Evolutionary conservation across 495 filamentous ascomycete genomes (phyloP).

Genomic region (Hyphodiscus hymeniophilus): DNA sequence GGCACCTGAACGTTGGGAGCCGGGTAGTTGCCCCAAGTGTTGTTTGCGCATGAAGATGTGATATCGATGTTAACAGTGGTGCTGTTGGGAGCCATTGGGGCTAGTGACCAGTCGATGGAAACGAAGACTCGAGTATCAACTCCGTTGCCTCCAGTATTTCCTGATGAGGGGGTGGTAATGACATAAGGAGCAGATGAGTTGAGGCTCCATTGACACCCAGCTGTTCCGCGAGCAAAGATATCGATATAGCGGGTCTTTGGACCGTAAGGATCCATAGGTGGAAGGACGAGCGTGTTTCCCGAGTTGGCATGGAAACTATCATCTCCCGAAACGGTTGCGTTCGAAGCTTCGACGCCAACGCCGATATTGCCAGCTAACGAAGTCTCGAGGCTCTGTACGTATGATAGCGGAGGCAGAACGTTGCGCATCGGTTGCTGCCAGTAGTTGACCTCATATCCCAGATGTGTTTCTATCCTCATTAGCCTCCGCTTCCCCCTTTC

Average conservation of each 20-base stretch:
- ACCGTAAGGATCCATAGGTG: conserved; percentile 56
- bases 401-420: conserved; percentile 48
- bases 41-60: conserved; percentile 35
- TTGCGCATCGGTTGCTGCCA: conserved; percentile 71
- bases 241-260: conserved; percentile 54
- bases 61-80: conserved; percentile 46
- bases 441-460: conserved; percentile 40
- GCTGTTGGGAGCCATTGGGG: conserved; percentile 39
- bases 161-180: conserved; percentile 43
- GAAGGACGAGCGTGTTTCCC: conserved; percentile 45
- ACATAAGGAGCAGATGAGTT: conserved; percentile 46
- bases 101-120: conserved; percentile 52
- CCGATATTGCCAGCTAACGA: conserved; percentile 56
- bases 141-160: conserved; percentile 40
- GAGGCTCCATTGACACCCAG: conserved; percentile 48
- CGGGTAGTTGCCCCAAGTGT: conserved; percentile 39
- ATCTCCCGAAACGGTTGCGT: conserved; percentile 58
- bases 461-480: conserved; percentile 35
- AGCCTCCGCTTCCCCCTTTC: neutral
- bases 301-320: conserved; percentile 54
- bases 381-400: conserved; percentile 46
- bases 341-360: conserved; percentile 54
- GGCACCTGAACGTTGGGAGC: conserved; percentile 50
- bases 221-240: conserved; percentile 54
- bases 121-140: conserved; percentile 51